Conservation (phyloP, 2,329 filamentous ascomycete species). For the Calonectria leucothoes region DNA sequence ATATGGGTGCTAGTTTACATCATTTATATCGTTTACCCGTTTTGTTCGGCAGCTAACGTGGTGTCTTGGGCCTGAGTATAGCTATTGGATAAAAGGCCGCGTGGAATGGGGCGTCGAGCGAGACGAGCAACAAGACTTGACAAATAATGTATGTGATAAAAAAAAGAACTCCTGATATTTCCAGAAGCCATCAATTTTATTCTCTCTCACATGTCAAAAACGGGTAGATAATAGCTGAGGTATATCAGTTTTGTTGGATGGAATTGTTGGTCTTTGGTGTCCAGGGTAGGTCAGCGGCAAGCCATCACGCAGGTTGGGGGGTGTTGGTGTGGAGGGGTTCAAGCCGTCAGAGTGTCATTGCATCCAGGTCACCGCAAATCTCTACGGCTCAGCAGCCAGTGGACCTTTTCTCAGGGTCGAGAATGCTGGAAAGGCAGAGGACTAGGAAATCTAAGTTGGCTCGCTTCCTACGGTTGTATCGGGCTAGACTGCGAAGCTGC, state of each 20-base stretch:
- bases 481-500: neutral
- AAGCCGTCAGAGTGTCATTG: constrained; percentile 6
- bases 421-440: neutral
- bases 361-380: neutral
- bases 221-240: neutral
- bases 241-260: neutral
- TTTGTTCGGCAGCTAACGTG: neutral
- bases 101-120: neutral
- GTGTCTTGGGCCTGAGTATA: neutral
- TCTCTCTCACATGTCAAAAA: neutral
- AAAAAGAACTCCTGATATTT: neutral
- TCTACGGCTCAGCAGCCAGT: neutral
- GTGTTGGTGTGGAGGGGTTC: constrained; percentile 1
- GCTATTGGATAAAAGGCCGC: neutral
- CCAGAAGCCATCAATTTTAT: no score
- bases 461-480: neutral
- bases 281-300: constrained; percentile 14
- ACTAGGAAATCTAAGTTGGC: neutral
- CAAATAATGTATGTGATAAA: neutral
- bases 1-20: neutral
- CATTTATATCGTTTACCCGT: neutral
- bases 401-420: neutral
- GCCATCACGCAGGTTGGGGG: neutral
- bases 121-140: neutral
- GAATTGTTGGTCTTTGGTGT: neutral